Evolutionary conservation across 2,329 filamentous ascomycete genomes (phyloP), one percentile per base, ranked within the genome.

Genomic region (Scytalidium lignicola): DNA sequence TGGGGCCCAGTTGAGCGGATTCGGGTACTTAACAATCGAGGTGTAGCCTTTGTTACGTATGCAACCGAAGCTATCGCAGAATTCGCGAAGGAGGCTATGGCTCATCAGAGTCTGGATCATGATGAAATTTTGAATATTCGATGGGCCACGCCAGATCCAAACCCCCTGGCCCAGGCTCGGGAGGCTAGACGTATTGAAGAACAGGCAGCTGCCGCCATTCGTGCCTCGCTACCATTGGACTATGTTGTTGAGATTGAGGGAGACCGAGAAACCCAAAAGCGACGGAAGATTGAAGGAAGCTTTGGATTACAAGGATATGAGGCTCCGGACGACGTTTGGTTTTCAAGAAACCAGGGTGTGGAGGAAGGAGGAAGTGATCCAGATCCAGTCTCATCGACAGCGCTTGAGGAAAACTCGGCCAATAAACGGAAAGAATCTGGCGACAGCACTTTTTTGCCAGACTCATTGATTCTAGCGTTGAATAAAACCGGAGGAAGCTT

Each of bases 131-230:
- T 99, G 21, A 99, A 99, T 67, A 91, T 99, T 43, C 80, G 95
- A 55, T 99, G 93, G 93, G 93, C 93, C 40, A 99, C 93, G 0
- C 87, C 90, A 6, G 93, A 99, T 64, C 93, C 93, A 1, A 99
- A 99, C 59, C 93, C 93, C 0, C 85, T 93, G 74, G 90, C 92
- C 2, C 90, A 96, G 67, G 95, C 95, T 55, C 80, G 95, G 52
- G 93, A 99, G 69, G 92, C 87, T 2, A 78, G 86, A 37, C 79
- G 86, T 39, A 86, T 99, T 52, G 93, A 99, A 65, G 93, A 99
- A 64, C 93, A 99, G 67, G 93, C 93, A 2, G 93, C 93, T 0
- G 93, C 96, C 62, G 95, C 93, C 1, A 90, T 99, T 50, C 76
- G 93, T 17, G 78, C 87, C 56, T 92, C 93, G 0, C 73, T 99